Evolutionary conservation across 257 asterid species (phyloP).

Genomic region (Fraxinus pennsylvanica): DNA sequence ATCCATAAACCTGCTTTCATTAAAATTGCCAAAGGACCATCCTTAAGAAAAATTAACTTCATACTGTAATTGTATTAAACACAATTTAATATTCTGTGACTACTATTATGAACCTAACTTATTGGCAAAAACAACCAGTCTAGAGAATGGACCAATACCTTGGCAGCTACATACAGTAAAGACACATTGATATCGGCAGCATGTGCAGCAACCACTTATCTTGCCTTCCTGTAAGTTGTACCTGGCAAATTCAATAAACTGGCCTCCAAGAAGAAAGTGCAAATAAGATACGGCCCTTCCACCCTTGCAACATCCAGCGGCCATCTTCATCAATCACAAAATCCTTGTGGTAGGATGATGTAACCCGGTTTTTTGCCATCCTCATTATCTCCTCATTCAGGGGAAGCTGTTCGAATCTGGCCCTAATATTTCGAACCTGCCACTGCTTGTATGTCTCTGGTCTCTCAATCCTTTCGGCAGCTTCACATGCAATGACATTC

Average conservation of each 20-base stretch:
- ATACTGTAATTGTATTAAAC: background rate
- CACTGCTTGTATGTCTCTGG: slow-evolving; percentile 69
- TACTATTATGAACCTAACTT: background rate
- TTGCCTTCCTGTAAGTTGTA: background rate
- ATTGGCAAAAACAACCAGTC: background rate
- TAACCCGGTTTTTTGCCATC: slow-evolving; percentile 33
- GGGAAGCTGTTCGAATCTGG: slow-evolving; percentile 50
- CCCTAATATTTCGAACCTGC: slow-evolving; percentile 57
- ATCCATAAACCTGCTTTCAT: background rate
- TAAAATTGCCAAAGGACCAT: background rate
- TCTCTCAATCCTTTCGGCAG: slow-evolving; percentile 48
- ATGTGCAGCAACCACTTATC: background rate
- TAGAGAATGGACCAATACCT: background rate
- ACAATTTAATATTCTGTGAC: background rate
- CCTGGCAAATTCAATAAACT: slow-evolving; percentile 15
- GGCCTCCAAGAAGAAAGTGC: slow-evolving; percentile 57
- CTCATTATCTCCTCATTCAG: slow-evolving; percentile 42
- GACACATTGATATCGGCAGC: background rate
- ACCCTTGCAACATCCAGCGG: slow-evolving; percentile 58
- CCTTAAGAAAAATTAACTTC: background rate
- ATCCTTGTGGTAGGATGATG: slow-evolving; percentile 43
- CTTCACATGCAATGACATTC: slow-evolving; percentile 61
- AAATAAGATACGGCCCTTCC: slow-evolving; percentile 56
- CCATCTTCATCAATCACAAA: slow-evolving; percentile 56
- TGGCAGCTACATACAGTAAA: background rate